Evolutionary conservation across 2,329 filamentous ascomycete species (phyloP).

Genomic region (Pyrenophora seminiperda): DNA sequence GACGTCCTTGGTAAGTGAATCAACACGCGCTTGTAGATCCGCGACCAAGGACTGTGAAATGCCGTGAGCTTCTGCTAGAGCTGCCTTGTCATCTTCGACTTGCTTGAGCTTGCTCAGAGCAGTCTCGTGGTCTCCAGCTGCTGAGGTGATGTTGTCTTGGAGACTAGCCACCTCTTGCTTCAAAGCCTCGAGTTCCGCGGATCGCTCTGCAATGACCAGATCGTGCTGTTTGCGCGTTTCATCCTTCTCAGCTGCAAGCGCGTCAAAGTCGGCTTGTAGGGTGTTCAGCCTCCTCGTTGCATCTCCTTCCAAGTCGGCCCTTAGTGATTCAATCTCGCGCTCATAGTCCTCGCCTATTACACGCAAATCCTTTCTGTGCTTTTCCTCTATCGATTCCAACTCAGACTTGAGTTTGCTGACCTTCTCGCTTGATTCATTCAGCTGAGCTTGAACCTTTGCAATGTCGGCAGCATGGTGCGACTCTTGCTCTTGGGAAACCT

Average conservation of each 20-base stretch:
- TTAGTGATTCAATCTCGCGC: constrained; percentile 42
- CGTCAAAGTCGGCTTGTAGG: constrained; percentile 41
- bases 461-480: constrained; percentile 33
- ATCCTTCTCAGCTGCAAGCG: constrained; percentile 39
- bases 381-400: constrained; percentile 32
- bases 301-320: constrained; percentile 44
- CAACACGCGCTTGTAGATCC: constrained; percentile 32
- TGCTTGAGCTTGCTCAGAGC: constrained; percentile 31
- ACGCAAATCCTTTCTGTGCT: constrained; percentile 37
- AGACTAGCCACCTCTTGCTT: constrained; percentile 26
- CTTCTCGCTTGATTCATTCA: constrained; percentile 35
- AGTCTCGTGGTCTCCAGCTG: constrained; percentile 31
- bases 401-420: constrained; percentile 35
- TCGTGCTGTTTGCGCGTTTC: constrained; percentile 29
- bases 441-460: constrained; percentile 30
- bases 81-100: constrained; percentile 31
- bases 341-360: constrained; percentile 43
- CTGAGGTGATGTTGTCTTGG: constrained; percentile 30
- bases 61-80: constrained; percentile 27
- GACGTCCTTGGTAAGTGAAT: constrained; percentile 24
- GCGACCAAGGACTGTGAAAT: constrained; percentile 28
- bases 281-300: constrained; percentile 42
- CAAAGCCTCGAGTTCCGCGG: constrained; percentile 25
- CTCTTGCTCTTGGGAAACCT: constrained; percentile 35
- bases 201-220: constrained; percentile 25